Percentiles rank a stretch among this genome's conserved stretches.
phyloP scores from a whole-genome alignment of 208 protist species.

The Crithidia expoeki region DNA sequence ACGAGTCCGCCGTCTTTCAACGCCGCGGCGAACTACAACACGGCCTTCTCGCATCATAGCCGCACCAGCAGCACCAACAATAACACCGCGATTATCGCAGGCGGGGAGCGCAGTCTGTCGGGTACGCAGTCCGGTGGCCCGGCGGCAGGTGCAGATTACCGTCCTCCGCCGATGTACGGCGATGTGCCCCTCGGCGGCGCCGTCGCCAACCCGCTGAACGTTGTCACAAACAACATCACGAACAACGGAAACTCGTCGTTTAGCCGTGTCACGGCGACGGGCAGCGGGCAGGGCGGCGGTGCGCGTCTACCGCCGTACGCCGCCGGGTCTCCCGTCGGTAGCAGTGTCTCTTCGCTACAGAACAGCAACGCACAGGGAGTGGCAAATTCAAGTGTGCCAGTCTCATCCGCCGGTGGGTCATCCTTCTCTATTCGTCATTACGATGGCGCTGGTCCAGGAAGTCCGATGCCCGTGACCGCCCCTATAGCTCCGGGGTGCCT shows the following conservation, averaged over 20 bases:
- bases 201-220: neutral
- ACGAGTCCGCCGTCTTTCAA: constrained; percentile 5
- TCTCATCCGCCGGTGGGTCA: neutral
- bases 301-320: constrained; percentile 4
- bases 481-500: neutral
- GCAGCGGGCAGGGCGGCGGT: neutral
- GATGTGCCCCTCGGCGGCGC: constrained; percentile 5
- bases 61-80: constrained; percentile 17
- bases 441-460: neutral
- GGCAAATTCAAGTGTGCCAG: neutral
- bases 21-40: neutral
- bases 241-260: constrained; percentile 14
- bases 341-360: neutral
- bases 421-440: neutral
- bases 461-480: neutral
- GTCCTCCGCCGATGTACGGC: constrained; percentile 20
- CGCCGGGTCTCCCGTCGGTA: neutral
- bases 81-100: neutral
- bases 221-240: neutral
- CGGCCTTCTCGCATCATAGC: constrained; percentile 18
- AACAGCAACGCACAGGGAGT: too few relatives aligned
- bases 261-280: neutral
- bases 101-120: neutral
- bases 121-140: neutral
- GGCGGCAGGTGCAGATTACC: constrained; percentile 1